Evolutionary conservation across 495 filamentous ascomycete genomes (phyloP), one percentile per base, ranked within the genome.

Genomic region (Penicillium antarcticum): DNA sequence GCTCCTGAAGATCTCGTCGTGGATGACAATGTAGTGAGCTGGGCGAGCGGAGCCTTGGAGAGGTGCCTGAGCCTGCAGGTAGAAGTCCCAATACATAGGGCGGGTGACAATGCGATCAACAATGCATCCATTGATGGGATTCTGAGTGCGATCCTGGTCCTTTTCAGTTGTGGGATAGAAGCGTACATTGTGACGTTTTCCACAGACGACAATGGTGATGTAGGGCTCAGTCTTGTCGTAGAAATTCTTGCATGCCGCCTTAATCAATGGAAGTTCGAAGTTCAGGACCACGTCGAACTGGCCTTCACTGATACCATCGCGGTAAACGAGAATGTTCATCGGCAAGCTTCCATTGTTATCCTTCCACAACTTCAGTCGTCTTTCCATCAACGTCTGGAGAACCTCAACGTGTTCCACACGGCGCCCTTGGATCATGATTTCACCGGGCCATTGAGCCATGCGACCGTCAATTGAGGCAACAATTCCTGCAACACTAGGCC

Each of bases 111-210:
- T 83, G n/a, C 88, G 81, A 60, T 96, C 91, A 7, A 95, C 87
- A 0, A 94, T 75, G 0, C 87, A 91, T 3, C 91, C 91, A 42
- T 79, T 80, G 29, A 70, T 61, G 10, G 81, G 76, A 48, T 92
- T 95, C 10, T 76, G 74, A 3, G 75, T 81, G 5, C 53, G 67
- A 10, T 65, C 56, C 18, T 78, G 72, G 0, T 76, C 69, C 86
- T 31, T 80, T 80, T 5, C 79, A 2, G 74, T 65, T 0, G 73
- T 79, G 0, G 81, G 79, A 61, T 83, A 95, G 71, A 96, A 92
- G 0, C 91, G 86, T 0, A 88, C 92, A 52, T 95, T 88, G 47
- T 96, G 91, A n/a, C 91, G 82, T 68, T 96, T 96, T 23, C 87
- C 88, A 1, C 87, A 65, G 5, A 75, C 52, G 10, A 75, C n/a